These are phyloP conservation scores for Deuterostichococcus epilithicus DNA, from an alignment of 139 green algal species.

Conservation along the genomic window DNA sequence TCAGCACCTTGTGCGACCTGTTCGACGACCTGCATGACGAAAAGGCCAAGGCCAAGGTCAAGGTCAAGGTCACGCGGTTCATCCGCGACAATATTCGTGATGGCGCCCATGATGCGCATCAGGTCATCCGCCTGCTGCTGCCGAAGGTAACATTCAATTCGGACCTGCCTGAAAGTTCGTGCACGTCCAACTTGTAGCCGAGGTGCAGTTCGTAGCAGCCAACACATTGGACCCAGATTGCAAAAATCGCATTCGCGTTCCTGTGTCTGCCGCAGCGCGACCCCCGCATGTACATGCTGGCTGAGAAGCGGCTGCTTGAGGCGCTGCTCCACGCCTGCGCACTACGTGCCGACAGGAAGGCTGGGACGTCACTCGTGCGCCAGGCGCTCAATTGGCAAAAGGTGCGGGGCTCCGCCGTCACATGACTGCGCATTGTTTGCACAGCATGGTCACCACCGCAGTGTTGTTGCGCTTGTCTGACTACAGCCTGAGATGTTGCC, in stretches of 20 bases:
- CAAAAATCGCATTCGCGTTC: background rate
- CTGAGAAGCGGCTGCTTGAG: constrained; percentile 42
- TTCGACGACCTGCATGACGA: constrained; percentile 13
- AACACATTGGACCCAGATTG: background rate
- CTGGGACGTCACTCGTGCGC: constrained; percentile 20
- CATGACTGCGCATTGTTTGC: background rate
- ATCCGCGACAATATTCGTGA: constrained; percentile 25
- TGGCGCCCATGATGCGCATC: constrained; percentile 36
- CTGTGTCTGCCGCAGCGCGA: constrained; percentile 37
- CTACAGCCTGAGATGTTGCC: too few species aligned
- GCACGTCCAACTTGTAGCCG: background rate
- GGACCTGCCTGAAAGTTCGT: background rate
- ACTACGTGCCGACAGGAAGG: too few species aligned
- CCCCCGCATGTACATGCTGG: constrained; percentile 43
- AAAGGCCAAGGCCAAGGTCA: constrained; percentile 11
- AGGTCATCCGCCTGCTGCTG: constrained; percentile 60
- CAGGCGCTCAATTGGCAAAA: constrained; percentile 9
- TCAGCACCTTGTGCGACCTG: constrained; percentile 25
- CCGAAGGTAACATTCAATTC: constrained; percentile 27
- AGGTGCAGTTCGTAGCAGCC: background rate
- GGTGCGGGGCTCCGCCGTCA: background rate
- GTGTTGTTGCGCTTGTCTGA: background rate
- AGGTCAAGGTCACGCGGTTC: constrained; percentile 35
- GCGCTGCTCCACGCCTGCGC: constrained; percentile 35
- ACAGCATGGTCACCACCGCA: background rate